These are phyloP conservation scores for Lyophyllum shimeji DNA, from an alignment of 768 basidiomycete species.

Conservation along the genomic window DNA sequence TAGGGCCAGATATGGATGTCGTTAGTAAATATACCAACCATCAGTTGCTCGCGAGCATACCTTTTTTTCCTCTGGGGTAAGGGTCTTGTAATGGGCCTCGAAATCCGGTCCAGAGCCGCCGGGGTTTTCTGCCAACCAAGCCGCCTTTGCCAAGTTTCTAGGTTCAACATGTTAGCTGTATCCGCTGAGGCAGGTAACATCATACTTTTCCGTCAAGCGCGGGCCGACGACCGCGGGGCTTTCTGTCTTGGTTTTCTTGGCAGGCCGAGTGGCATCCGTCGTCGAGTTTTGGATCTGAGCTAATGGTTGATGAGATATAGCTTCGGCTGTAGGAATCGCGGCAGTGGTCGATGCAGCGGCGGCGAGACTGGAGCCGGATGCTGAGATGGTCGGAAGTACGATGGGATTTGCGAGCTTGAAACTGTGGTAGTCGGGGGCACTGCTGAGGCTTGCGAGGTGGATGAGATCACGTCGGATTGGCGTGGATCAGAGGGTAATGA, in stretches of 20 bases:
- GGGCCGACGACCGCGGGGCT: neutral
- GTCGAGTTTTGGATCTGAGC: neutral
- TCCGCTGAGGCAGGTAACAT: neutral
- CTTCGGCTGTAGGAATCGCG: neutral
- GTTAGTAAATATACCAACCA: neutral
- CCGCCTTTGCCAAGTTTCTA: conserved; percentile 6
- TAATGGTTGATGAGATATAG: neutral
- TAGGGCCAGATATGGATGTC: neutral
- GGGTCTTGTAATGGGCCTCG: neutral
- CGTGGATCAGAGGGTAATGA: neutral
- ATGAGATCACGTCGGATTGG: no score
- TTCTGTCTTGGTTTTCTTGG: neutral
- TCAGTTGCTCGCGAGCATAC: neutral
- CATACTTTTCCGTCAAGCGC: neutral
- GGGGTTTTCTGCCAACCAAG: neutral
- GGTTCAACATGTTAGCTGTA: neutral
- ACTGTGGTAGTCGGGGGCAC: no score
- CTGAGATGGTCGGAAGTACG: neutral
- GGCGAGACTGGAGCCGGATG: neutral
- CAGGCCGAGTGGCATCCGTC: neutral
- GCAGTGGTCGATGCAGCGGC: neutral
- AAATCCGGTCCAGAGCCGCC: neutral
- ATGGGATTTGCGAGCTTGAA: no score
- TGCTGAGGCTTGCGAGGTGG: no score
- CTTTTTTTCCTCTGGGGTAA: neutral